phyloP scores from a whole-genome alignment of 2,329 filamentous ascomycete genomes.

The Mollisia scopiformis region DNA sequence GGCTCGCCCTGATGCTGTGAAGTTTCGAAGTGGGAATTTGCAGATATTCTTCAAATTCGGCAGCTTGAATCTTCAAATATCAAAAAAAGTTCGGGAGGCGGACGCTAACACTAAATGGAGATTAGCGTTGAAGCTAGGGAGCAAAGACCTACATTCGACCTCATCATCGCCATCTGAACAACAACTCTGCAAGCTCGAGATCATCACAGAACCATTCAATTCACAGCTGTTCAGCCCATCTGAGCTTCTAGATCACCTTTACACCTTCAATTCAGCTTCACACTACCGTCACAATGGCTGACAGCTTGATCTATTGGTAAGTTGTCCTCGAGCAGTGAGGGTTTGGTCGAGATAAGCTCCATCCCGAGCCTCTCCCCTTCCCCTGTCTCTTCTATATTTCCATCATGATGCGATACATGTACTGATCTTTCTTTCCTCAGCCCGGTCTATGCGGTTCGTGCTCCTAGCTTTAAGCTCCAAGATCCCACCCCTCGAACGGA shows the following conservation, averaged over 20 bases:
- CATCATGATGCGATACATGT: slow-evolving; percentile 23
- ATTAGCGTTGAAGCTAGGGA: slow-evolving; percentile 5
- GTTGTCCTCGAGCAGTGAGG: slow-evolving; percentile 45
- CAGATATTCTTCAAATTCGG: slow-evolving; percentile 2
- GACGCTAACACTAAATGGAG: neutral
- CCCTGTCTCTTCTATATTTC: slow-evolving; percentile 2
- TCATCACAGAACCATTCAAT: slow-evolving; percentile 32
- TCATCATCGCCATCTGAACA: slow-evolving; percentile 31
- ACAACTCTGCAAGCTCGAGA: slow-evolving; percentile 29
- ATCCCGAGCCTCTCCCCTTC: slow-evolving; percentile 2
- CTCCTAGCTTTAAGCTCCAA: slow-evolving; percentile 23
- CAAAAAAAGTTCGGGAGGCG: slow-evolving; percentile 4
- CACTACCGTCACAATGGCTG: slow-evolving; percentile 67
- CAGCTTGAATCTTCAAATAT: neutral
- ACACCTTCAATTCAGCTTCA: slow-evolving; percentile 24
- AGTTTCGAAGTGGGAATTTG: slow-evolving; percentile 11
- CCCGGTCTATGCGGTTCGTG: slow-evolving; percentile 98
- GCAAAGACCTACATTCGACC: slow-evolving; percentile 19
- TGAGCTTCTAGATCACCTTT: slow-evolving; percentile 23
- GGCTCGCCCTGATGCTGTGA: slow-evolving; percentile 55
- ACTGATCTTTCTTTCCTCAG: slow-evolving; percentile 59
- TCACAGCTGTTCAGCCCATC: slow-evolving; percentile 26
- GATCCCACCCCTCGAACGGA: slow-evolving; percentile 11
- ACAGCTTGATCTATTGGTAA: slow-evolving; percentile 63
- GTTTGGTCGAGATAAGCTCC: slow-evolving; percentile 24